Evolutionary conservation across 2,329 filamentous ascomycete species (phyloP).

Genomic region (Talaromyces sp.): DNA sequence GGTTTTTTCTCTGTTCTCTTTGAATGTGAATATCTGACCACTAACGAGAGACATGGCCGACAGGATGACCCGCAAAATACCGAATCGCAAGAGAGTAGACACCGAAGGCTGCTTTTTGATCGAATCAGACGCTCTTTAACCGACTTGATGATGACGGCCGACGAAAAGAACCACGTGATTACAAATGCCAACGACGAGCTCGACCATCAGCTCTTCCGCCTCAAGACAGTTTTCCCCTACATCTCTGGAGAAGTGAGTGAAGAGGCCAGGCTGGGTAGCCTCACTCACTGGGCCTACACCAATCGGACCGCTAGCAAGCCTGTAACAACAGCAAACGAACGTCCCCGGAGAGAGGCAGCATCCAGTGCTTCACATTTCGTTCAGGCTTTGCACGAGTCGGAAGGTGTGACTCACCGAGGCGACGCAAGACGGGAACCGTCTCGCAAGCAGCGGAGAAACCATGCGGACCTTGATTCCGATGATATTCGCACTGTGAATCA

Average conservation of each 20-base stretch:
- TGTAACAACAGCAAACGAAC: slow-evolving; percentile 56
- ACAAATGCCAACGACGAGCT: slow-evolving; percentile 88
- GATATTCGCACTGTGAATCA: slow-evolving; percentile 47
- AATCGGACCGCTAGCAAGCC: slow-evolving; percentile 65
- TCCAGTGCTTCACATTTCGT: slow-evolving; percentile 55
- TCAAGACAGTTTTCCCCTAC: slow-evolving; percentile 82
- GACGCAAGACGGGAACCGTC: slow-evolving; percentile 80
- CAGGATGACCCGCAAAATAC: slow-evolving; percentile 22
- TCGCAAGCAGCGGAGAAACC: slow-evolving; percentile 68
- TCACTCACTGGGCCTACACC: slow-evolving; percentile 91
- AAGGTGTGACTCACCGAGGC: slow-evolving; percentile 71
- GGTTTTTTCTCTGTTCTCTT: slow-evolving; percentile 1
- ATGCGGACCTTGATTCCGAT: slow-evolving; percentile 75
- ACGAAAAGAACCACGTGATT: slow-evolving; percentile 97
- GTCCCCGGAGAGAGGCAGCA: slow-evolving; percentile 72
- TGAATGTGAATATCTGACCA: background rate
- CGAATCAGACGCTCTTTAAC: slow-evolving; percentile 73
- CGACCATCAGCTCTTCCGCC: slow-evolving; percentile 74
- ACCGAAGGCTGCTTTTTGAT: slow-evolving; percentile 65
- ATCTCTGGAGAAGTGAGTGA: slow-evolving; percentile 88
- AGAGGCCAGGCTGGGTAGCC: slow-evolving; percentile 87
- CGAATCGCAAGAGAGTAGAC: slow-evolving; percentile 33
- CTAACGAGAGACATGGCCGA: background rate
- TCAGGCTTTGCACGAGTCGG: slow-evolving; percentile 72
- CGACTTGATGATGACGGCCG: slow-evolving; percentile 82